A percentile compares a stretch with the other conserved stretches of the same genome.
These are phyloP conservation scores for Globisporangium yorkense DNA, from an alignment of 352 stramenopile species.

Conservation along the genomic window DNA sequence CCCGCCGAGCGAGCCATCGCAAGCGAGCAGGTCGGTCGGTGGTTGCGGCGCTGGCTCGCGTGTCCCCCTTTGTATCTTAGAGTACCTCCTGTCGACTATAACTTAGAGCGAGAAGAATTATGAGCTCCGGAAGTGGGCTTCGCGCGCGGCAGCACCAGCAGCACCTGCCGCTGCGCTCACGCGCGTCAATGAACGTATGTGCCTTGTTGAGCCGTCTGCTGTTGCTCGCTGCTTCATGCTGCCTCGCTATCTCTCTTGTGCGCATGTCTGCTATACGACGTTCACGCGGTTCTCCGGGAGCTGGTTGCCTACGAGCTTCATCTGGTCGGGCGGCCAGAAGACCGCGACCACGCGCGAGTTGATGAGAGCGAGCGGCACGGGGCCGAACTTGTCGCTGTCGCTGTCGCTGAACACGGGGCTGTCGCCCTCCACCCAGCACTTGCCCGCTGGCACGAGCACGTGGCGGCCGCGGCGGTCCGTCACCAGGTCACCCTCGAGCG, in stretches of 20 bases:
- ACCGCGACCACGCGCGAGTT: conserved; percentile 70
- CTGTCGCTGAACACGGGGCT: conserved; percentile 61
- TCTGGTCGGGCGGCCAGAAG: conserved; percentile 63
- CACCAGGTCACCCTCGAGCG: conserved; percentile 68
- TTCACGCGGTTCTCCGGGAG: conserved; percentile 53
- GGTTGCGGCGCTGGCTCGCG: background rate
- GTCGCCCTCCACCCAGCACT: conserved; percentile 86
- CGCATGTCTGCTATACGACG: conserved; percentile 17
- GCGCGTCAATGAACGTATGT: background rate
- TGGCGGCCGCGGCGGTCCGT: conserved; percentile 32
- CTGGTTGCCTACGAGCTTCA: conserved; percentile 55
- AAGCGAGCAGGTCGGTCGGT: background rate
- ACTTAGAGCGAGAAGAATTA: conserved; percentile 17
- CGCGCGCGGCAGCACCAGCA: background rate
- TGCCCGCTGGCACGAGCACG: conserved; percentile 53
- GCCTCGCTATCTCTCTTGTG: no score
- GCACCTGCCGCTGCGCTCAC: background rate
- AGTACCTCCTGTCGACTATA: conserved; percentile 14
- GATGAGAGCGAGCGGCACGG: conserved; percentile 77
- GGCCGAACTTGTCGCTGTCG: conserved; percentile 71
- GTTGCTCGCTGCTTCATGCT: background rate
- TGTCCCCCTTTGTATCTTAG: conserved; percentile 6
- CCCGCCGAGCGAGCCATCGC: background rate
- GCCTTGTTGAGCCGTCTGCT: background rate
- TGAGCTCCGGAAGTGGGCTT: conserved; percentile 5